Evolutionary conservation across 176 grass and related monocot species (phyloP), one percentile per base, ranked within the genome.

Genomic region (Triticum turgidum): DNA sequence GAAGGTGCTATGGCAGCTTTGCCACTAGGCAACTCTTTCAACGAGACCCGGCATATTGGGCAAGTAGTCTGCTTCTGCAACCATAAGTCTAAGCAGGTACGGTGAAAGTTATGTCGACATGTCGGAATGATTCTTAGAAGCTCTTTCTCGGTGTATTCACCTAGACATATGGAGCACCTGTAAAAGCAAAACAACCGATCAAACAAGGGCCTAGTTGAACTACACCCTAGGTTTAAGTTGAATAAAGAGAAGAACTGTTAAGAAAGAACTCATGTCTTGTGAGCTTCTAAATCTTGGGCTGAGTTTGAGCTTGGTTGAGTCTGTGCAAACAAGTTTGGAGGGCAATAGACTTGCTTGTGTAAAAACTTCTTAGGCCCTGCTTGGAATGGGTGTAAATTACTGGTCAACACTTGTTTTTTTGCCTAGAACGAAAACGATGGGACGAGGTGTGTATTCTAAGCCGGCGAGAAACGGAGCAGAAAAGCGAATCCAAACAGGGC

Each of bases 151-250:
- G 78, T 87, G 84, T 95, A 98, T 54, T 98, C 96, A 5, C 89
- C 84, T 80, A 98, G 91, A 89, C 96, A 98, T 84, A 98, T 98
- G 39, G 96, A 92, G 61, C 93, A 98, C 89, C 95, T 98, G 80
- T 82, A 13, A 12, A 68, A 71, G 65, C 51, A 86, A 84, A 89
- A 63, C 11, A 49, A 49, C 45, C 45, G 12, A 49, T 49, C 45
- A 49, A 14, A 49, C 45, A 49, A 49, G 45, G 45, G 45, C 12
- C 14, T 49, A 17, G 25, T 4, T 73, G 41, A 29, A 39, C 11
- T 54, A 7, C 25, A 3, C 11, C 29, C 0, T 11, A 81, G 22
- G 11, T 29, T 76, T 76, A 44, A 37, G 20, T 82, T 77, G 15
- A 82, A 54, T 54, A 54, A 59, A 59, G 18, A 59, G 1, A 59